Conservation (phyloP, 352 stramenopile species). For the Phytophthora sojae region DNA sequence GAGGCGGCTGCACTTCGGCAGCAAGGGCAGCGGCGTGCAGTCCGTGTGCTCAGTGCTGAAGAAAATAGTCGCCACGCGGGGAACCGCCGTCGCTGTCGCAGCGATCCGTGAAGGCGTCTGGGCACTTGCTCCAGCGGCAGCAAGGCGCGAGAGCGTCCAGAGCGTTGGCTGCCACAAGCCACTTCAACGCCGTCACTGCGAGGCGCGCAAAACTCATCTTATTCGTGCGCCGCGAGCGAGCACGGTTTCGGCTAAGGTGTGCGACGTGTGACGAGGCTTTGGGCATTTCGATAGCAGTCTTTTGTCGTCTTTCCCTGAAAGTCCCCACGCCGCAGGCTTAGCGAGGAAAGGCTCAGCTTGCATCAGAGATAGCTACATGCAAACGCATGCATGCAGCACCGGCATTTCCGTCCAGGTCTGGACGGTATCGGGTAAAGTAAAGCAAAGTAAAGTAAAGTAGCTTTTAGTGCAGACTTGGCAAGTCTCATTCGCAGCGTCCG, state of each 20-base stretch:
- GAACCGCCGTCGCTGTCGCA: not conserved
- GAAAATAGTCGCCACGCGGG: not conserved
- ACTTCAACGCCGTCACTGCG: not conserved
- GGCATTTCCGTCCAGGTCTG: not conserved
- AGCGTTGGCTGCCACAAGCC: too few species aligned
- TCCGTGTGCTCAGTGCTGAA: not conserved
- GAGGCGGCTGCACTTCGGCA: not conserved
- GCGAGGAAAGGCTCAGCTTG: constrained; percentile 13
- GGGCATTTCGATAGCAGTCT: constrained; percentile 11
- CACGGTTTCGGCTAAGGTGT: not conserved
- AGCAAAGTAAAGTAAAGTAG: too few species aligned
- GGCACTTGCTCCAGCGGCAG: too few species aligned
- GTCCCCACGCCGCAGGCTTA: not conserved
- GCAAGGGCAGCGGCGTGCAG: not conserved
- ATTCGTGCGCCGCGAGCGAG: not conserved
- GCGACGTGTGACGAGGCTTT: constrained; percentile 21
- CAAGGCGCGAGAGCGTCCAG: not conserved
- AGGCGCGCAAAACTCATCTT: not conserved
- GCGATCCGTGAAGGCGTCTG: too few species aligned
- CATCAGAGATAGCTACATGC: not conserved
- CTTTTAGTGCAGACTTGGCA: not conserved
- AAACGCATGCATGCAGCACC: not conserved
- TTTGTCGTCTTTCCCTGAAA: constrained; percentile 15
- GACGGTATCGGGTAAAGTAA: too few species aligned
- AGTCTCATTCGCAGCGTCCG: constrained; percentile 19